A percentile compares a stretch with the other conserved stretches of the same genome.
phyloP scores from a whole-genome alignment of 176 grass and related monocot species.

The Phoenix roebelenii region DNA sequence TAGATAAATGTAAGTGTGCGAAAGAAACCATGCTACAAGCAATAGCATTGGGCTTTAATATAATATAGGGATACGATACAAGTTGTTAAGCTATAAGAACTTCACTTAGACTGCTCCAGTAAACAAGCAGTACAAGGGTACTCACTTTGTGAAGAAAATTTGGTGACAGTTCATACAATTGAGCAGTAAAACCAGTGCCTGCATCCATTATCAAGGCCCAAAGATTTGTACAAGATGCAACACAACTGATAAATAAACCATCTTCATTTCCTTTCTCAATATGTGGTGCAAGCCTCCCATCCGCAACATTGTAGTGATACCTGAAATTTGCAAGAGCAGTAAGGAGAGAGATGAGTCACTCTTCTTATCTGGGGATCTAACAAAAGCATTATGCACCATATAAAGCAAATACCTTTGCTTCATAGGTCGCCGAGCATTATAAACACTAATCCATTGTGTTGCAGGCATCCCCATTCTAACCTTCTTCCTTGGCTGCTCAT shows the following conservation, averaged over 20 bases:
- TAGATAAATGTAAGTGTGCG: no score
- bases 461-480: conserved; percentile 92
- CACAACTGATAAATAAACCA: conserved; percentile 89
- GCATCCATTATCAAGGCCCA: conserved; percentile 99
- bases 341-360: conserved; percentile 1
- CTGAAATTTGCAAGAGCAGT: conserved; percentile 33
- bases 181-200: conserved; percentile 70
- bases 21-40: no score
- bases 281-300: conserved; percentile 76
- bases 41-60: no score
- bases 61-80: no score
- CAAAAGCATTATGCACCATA: background rate
- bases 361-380: background rate
- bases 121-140: background rate
- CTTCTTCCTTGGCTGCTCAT: conserved; percentile 97
- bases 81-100: no score
- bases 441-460: conserved; percentile 99
- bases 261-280: conserved; percentile 98
- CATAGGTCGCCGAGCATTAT: conserved; percentile 83
- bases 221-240: conserved; percentile 79
- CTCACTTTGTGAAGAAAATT: conserved; percentile 98
- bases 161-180: conserved; percentile 85
- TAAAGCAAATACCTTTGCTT: conserved; percentile 72
- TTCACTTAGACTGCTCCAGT: no score
- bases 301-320: conserved; percentile 97